Base-by-base conservation (phyloP, 768 basidiomycete species). In the Lactifluus echinatus region DNA sequence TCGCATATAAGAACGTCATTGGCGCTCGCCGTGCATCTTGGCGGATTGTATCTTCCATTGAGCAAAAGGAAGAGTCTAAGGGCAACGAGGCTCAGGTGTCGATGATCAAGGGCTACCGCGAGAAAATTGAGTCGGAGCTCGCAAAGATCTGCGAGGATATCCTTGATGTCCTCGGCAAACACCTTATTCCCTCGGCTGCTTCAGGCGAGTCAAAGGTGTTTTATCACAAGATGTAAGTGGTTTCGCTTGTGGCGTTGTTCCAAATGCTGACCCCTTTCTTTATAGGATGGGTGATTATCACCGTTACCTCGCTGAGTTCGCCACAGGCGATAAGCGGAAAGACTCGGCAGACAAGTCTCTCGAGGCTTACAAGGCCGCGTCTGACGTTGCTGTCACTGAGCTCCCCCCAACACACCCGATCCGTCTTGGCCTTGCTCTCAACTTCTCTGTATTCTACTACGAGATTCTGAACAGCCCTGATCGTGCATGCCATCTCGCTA, bases 381-480 rank as follows among this genome's bases (percentile, higher is more conserved):
- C 94, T 49, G 91, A 95, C 63, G 93, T 97, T 71, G 94, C 94
- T 65, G 88, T 94, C 67, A 93, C 87, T 50, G 92, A 96, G 75
- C 87, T 98, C 43, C 92, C 87, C 24, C 89, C 90, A 29, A 96
- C 93, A 70, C 94, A 96, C 76, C 94, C 93, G 62, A 97, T 97
- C 75, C 93, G 94, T 69, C 90, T 98, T 62, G 95, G 95, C 74
- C 89, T 98, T 54, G 94, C 94, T 45, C 81, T 98, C 69, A 98
- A 98, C 83, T 97, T 97, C 84, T 96, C 93, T 53, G 94, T 98
- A 49, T 97, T 98, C 82, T 97, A 97, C 83, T 96, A 96, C 77
- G 94, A 97, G 75, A 96, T 97, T 72, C 85, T 96, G 73, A 96
- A 96, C 84, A 89, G 88, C 74, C 93, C 95, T 65, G 94, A 96